Base-by-base conservation (phyloP, 2,329 filamentous ascomycete species). In the Exophiala sideris region DNA sequence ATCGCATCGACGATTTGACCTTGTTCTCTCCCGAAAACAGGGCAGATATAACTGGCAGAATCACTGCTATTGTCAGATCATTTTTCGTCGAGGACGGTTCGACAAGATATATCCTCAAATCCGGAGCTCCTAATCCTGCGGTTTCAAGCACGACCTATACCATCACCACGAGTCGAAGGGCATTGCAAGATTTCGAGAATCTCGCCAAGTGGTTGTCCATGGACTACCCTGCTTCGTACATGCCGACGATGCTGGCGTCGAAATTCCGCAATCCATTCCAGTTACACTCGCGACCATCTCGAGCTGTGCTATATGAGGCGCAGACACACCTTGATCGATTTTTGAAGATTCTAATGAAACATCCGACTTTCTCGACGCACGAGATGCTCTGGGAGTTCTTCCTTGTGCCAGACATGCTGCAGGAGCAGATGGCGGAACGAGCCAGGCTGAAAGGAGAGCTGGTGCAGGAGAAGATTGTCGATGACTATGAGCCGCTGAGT, bases 331-430 rank as follows among this genome's bases (percentile, higher is more conserved):
- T 96, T 16, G 90, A 99, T 70, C 87, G 84, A 62, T 96, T 97
- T 65, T 75, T 99, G 63, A 89, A 89, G 61, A 89, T 91, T 14
- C 80, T 99, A 59, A 79, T 99, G 21, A 79, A 83, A 7, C 94
- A 99, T 66, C 88, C 92, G 3, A 97, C 94, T 0, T 96, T 99
- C 67, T 83, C 90, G 0, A 96, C 89, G 0, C 95, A 99, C 67
- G 94, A 99, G 73, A 90, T 97, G 81, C 80, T 99, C 2, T 99
- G 94, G 95, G 94, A 99, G 65, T 99, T 99, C 73, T 96, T 99
- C 71, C 80, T 99, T 0, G 91, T 99, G 10, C 94, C 94, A 1
- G 94, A 99, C 63, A 83, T 99, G 46, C 89, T 96, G 67, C 81
- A 89, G 0, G 85, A 90, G 16, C 90, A 91, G 82, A 92, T 97